Evolutionary conservation across 441 rosid species (phyloP).

Genomic region (Brassica balearica): DNA sequence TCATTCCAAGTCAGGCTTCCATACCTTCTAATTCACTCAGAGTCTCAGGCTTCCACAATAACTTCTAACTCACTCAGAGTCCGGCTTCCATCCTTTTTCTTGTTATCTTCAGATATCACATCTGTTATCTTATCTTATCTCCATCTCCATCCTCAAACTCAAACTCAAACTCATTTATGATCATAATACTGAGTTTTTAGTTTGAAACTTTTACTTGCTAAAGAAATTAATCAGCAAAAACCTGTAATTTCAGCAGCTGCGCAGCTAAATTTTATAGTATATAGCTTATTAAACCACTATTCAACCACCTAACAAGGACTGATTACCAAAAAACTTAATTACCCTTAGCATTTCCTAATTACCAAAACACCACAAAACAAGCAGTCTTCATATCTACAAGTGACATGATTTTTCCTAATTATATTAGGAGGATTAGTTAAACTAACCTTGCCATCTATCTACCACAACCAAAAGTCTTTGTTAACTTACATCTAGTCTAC

Average conservation of each 20-base stretch:
- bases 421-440: background rate
- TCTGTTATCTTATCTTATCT: background rate
- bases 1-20: background rate
- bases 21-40: background rate
- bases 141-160: background rate
- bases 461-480: background rate
- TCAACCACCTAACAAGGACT: background rate
- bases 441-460: constrained; percentile 22
- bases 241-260: background rate
- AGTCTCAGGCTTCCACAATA: background rate
- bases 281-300: background rate
- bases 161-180: constrained; percentile 2
- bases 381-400: background rate
- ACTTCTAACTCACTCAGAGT: background rate
- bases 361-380: constrained; percentile 16
- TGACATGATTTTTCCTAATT: constrained; percentile 2
- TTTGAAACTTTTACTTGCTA: background rate
- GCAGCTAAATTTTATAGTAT: background rate
- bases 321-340: background rate
- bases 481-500: background rate
- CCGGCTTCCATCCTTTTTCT: background rate
- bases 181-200: background rate
- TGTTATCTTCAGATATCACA: background rate
- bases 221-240: background rate
- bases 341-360: background rate